Percentiles rank a stretch among this genome's conserved stretches.
phyloP scores from a whole-genome alignment of 208 protist genomes.

The Plasmodiophora brassicae region DNA sequence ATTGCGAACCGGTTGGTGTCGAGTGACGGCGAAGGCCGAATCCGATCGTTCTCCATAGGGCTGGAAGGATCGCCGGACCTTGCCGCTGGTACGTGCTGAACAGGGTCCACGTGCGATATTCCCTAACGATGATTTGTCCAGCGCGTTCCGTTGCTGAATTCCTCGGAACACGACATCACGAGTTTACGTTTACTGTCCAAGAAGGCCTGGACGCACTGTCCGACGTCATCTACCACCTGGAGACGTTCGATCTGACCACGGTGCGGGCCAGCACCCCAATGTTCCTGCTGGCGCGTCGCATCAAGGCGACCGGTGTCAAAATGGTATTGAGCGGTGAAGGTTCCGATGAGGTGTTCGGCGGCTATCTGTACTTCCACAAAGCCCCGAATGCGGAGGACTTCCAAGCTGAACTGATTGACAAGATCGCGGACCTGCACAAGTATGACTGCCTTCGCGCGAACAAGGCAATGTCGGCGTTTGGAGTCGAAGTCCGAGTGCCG shows the following conservation, averaged over 20 bases:
- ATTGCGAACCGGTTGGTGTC: conserved; percentile 45
- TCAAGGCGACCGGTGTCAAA: conserved; percentile 81
- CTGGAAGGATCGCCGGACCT: conserved; percentile 73
- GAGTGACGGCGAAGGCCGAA: conserved; percentile 52
- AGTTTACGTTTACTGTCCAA: conserved; percentile 75
- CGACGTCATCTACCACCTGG: conserved; percentile 77
- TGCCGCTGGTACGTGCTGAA: conserved; percentile 55
- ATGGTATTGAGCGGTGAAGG: conserved; percentile 64
- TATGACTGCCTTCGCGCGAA: conserved; percentile 79
- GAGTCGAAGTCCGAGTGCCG: conserved; percentile 78
- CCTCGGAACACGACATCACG: conserved; percentile 74
- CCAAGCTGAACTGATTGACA: background rate
- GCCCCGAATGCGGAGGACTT: conserved; percentile 63
- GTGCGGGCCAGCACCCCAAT: conserved; percentile 78
- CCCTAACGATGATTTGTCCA: background rate
- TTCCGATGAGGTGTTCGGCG: conserved; percentile 71
- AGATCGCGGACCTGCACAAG: conserved; percentile 57
- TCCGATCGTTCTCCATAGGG: conserved; percentile 78
- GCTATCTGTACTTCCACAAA: conserved; percentile 82
- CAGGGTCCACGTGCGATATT: background rate
- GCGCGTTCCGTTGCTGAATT: conserved; percentile 65
- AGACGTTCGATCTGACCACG: conserved; percentile 83
- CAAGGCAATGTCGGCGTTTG: conserved; percentile 77
- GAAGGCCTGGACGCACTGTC: conserved; percentile 74
- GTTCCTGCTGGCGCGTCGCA: conserved; percentile 74